These are phyloP conservation scores for Parathielavia hyrcaniae DNA, from an alignment of 495 filamentous ascomycete species.

Conservation along the genomic window DNA sequence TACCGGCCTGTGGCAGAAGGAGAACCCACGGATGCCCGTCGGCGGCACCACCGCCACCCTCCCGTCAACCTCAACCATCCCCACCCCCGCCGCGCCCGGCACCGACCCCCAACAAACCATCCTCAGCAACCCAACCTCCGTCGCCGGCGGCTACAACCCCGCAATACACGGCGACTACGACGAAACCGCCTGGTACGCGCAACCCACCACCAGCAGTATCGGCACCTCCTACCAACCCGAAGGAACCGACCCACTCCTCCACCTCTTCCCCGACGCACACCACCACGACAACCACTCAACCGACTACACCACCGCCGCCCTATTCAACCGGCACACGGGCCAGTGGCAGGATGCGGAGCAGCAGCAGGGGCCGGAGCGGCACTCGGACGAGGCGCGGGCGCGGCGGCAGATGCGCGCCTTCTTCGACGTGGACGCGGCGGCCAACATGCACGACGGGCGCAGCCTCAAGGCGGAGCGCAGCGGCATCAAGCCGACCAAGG, in stretches of 20 bases:
- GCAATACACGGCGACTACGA: conserved; percentile 95
- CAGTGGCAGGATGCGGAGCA: conserved; percentile 73
- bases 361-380: conserved; percentile 43
- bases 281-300: conserved; percentile 15
- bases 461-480: conserved; percentile 87
- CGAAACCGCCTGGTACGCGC: conserved; percentile 84
- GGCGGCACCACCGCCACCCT: conserved; percentile 27
- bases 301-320: conserved; percentile 60
- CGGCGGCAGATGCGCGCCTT: conserved; percentile 86
- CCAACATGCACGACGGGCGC: conserved; percentile 85
- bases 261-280: no score
- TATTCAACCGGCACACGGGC: conserved; percentile 92
- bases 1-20: conserved; percentile 72
- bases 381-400: conserved; percentile 86
- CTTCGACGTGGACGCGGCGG: conserved; percentile 97
- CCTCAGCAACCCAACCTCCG: conserved; percentile 28
- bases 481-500: conserved; percentile 79
- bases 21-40: conserved; percentile 74
- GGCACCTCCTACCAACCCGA: conserved; percentile 46
- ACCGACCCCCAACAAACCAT: conserved; percentile 9
- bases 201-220: conserved; percentile 32
- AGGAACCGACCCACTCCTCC: conserved; percentile 47
- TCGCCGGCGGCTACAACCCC: conserved; percentile 79
- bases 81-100: conserved; percentile 23
- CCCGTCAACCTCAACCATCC: conserved; percentile 23